Conservation (phyloP, 2,329 filamentous ascomycete genomes). For the Ascosphaera apis region DNA sequence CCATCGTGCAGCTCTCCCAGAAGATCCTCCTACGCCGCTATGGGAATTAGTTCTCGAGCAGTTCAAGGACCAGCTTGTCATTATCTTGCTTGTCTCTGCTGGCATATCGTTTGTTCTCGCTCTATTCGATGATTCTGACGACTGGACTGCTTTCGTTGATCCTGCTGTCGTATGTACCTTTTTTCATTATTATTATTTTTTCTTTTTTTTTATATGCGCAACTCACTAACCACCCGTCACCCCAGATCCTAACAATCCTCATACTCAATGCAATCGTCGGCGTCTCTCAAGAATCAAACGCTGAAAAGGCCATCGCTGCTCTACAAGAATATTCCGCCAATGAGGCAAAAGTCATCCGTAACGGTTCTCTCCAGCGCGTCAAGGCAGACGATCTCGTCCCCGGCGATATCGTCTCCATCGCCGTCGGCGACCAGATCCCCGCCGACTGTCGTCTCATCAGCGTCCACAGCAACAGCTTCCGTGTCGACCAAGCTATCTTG, state of each 20-base stretch:
- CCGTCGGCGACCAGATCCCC: slow-evolving; percentile 80
- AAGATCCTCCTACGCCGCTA: slow-evolving; percentile 85
- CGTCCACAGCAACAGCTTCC: slow-evolving; percentile 93
- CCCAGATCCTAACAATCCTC: slow-evolving; percentile 80
- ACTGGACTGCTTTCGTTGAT: slow-evolving; percentile 94
- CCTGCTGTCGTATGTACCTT: slow-evolving; percentile 59
- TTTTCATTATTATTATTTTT: neutral
- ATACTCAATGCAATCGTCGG: slow-evolving; percentile 93
- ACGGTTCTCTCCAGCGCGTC: slow-evolving; percentile 57
- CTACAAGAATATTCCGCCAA: slow-evolving; percentile 98
- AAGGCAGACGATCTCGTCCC: slow-evolving; percentile 96
- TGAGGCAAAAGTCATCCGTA: slow-evolving; percentile 77
- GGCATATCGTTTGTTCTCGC: slow-evolving; percentile 84
- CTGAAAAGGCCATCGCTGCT: slow-evolving; percentile 93
- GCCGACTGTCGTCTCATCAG: slow-evolving; percentile 78
- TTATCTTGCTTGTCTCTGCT: slow-evolving; percentile 82
- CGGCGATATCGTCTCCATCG: slow-evolving; percentile 69
- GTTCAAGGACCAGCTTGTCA: slow-evolving; percentile 95
- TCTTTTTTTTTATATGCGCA: slow-evolving; percentile 1
- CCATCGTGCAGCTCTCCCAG: slow-evolving; percentile 36
- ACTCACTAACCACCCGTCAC: neutral
- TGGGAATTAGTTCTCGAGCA: slow-evolving; percentile 96
- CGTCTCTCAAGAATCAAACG: slow-evolving; percentile 94
- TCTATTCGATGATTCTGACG: slow-evolving; percentile 76
- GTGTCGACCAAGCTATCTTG: slow-evolving; percentile 86